Base-by-base conservation (phyloP, 179 eudicot genomes). In the Corrigiola litoralis region DNA sequence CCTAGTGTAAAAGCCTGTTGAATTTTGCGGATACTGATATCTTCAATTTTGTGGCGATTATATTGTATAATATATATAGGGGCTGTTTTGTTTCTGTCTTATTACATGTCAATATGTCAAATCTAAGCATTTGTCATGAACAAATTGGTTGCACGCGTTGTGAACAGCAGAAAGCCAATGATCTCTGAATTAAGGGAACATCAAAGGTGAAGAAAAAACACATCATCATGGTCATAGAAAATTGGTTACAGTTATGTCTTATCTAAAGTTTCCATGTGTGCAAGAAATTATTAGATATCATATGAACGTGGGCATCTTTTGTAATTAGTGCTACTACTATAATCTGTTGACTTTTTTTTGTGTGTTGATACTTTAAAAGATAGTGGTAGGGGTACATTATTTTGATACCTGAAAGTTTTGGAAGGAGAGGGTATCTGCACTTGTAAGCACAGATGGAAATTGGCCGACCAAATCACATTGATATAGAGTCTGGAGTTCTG, bases 1-100 rank as follows among this genome's bases (percentile, higher is more conserved):
- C 44, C n/a, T 62, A 53, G n/a, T 70, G 34, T 53, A 70, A 53
- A 70, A n/a, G 51, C 51, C 20, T 25, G 53, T 61, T 31, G 74
- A 28, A 52, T 70, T 53, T 70, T 70, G 62, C 28, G 42, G 55
- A 29, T 52, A 40, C 34, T 61, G 24, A 18, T 61, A 49, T 58
- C 36, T 0, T 49, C 50, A 49, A 17, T 17, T 48, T 38, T 68
- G 54, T 48, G 37, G 7, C 54, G 48, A 14, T 68, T 17, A 13
- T 37, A 33, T 25, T 52, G 27, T 16, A 31, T 38, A 11, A 21
- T 6, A 20, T n/a, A 27, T n/a, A 38, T 6, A 23, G 24, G n/a
- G 2, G 23, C 9, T 14, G 29, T 41, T 20, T 45, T 54, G 28
- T 17, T 31, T 5, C 13, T 14, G 16, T 18, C 21, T 20, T 17